Conservation (phyloP, 169 alveolate species). For the Plasmodium yoelii region DNA sequence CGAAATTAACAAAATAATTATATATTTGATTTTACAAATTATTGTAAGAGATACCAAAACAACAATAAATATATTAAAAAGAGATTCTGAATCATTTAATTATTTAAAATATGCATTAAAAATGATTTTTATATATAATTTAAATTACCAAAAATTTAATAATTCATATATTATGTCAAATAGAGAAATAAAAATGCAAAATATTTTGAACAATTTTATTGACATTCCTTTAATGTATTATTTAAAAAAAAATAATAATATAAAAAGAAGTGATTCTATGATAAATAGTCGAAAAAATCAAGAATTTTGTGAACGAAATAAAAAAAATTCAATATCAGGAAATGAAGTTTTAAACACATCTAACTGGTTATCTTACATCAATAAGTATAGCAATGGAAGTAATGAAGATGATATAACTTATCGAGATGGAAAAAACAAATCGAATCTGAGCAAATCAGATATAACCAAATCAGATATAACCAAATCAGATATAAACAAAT, state of each 20-base stretch:
- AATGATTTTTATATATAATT: slow-evolving; percentile 33
- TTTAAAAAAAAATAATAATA: background rate
- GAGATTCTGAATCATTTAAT: slow-evolving; percentile 68
- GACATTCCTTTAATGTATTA: slow-evolving; percentile 43
- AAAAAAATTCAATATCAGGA: background rate
- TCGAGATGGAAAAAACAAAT: background rate
- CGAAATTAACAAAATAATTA: slow-evolving; percentile 56
- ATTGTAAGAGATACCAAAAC: slow-evolving; percentile 56
- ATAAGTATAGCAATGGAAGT: background rate
- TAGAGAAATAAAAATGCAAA: slow-evolving; percentile 59
- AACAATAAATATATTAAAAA: slow-evolving; percentile 54
- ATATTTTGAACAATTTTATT: slow-evolving; percentile 35
- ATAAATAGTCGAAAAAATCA: background rate
- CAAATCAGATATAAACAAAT: too few relatives aligned
- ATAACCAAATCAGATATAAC: too few relatives aligned
- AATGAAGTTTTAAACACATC: slow-evolving; percentile 16
- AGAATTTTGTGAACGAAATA: background rate
- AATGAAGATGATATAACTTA: background rate
- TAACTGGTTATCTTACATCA: slow-evolving; percentile 11
- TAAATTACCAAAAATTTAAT: slow-evolving; percentile 54
- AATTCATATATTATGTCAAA: slow-evolving; percentile 65
- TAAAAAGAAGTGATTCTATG: background rate
- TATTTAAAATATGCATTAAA: slow-evolving; percentile 54
- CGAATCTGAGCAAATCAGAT: background rate
- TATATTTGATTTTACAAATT: slow-evolving; percentile 47